Evolutionary conservation across 345 rosid species (phyloP).

Genomic region (Abelmoschus esculentus): DNA sequence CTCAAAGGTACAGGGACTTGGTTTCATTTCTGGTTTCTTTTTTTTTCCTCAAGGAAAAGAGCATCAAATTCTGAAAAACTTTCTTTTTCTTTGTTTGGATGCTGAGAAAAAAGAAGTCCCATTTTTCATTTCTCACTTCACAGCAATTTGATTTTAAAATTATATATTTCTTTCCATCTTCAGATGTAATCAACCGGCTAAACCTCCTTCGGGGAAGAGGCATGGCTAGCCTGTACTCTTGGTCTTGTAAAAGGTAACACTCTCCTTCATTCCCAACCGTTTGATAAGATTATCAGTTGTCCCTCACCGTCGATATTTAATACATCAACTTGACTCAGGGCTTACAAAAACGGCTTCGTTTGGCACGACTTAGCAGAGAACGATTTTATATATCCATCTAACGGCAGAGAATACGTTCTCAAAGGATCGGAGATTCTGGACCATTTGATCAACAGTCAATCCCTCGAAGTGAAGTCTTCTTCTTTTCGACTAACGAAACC

Average conservation of each 20-base stretch:
- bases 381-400: too few species aligned
- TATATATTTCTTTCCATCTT: neutral
- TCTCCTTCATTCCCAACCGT: neutral
- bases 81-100: neutral
- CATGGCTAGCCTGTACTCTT: slow-evolving; percentile 80
- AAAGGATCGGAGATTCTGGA: too few species aligned
- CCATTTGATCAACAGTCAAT: slow-evolving; percentile 29
- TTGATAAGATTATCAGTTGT: slow-evolving; percentile 14
- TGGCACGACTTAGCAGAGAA: too few species aligned
- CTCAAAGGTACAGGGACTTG: slow-evolving; percentile 86
- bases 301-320: neutral
- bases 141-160: neutral
- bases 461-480: slow-evolving; percentile 42
- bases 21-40: slow-evolving; percentile 26
- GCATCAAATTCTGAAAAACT: neutral
- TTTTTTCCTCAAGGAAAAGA: too few species aligned
- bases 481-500: slow-evolving; percentile 42
- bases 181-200: slow-evolving; percentile 80
- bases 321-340: slow-evolving; percentile 29
- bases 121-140: too few species aligned
- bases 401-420: too few species aligned
- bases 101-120: too few species aligned
- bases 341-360: too few species aligned
- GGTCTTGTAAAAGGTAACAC: slow-evolving; percentile 84
- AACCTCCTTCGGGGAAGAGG: slow-evolving; percentile 69